phyloP scores from a whole-genome alignment of 163 green algal genomes.

The Volvox carteri region DNA sequence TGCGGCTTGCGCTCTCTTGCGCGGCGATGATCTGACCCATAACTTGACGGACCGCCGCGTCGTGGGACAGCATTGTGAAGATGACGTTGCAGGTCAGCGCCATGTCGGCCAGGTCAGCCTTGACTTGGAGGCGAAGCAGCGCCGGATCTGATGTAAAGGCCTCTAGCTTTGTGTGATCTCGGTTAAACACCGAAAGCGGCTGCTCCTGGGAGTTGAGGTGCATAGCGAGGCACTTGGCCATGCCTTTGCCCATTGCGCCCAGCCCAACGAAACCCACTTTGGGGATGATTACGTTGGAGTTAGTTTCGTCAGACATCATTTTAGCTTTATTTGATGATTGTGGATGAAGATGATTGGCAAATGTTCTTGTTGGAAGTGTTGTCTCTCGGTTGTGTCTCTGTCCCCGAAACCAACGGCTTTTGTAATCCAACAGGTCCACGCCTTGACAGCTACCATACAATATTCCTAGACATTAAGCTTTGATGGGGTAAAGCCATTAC shows the following conservation, averaged over 20 bases:
- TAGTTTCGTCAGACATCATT: no score
- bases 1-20: not conserved
- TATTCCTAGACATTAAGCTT: no score
- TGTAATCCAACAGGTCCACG: no score
- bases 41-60: slow-evolving; percentile 5
- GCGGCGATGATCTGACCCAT: not conserved
- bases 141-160: not conserved
- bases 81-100: not conserved
- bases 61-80: slow-evolving; percentile 36
- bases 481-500: no score
- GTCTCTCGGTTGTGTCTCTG: no score
- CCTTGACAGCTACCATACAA: no score
- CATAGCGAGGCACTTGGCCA: not conserved
- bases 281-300: not conserved
- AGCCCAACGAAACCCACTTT: slow-evolving; percentile 36
- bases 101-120: not conserved
- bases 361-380: no score
- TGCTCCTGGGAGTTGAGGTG: not conserved
- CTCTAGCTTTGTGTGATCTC: not conserved
- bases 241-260: slow-evolving; percentile 35
- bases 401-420: no score
- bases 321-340: no score
- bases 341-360: no score
- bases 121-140: not conserved
- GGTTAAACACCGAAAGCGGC: slow-evolving; percentile 9